phyloP scores from a whole-genome alignment of 1,284 basidiomycete species.

The Waitea zeae region DNA sequence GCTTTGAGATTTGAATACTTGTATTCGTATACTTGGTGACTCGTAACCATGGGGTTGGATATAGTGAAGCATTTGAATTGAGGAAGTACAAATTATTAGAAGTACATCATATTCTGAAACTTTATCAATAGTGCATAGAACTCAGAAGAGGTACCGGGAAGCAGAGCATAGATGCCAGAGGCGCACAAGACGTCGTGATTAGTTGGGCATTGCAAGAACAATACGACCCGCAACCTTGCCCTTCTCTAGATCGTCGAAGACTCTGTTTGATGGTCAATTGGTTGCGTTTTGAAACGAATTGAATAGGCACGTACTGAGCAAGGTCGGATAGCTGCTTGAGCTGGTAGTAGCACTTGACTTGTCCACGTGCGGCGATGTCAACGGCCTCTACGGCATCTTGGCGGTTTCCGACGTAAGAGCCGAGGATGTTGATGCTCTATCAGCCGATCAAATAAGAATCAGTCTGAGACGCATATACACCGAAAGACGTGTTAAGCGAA shows the following conservation, averaged over 20 bases:
- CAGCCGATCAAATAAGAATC: slow-evolving; percentile 9
- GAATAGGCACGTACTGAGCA: slow-evolving; percentile 20
- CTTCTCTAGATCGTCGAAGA: slow-evolving; percentile 34
- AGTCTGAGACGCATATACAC: slow-evolving; percentile 1
- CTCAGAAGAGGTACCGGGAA: no score
- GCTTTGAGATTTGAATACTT: no score
- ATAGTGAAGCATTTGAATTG: no score
- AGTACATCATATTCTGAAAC: no score
- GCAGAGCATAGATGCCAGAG: no score
- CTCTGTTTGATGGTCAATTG: slow-evolving; percentile 11
- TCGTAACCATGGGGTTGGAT: no score
- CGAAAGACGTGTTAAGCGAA: slow-evolving; percentile 3
- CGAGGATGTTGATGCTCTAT: slow-evolving; percentile 40
- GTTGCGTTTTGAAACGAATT: not conserved
- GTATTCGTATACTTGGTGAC: no score
- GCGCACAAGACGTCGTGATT: no score
- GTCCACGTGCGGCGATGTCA: slow-evolving; percentile 49
- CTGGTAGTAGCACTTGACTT: slow-evolving; percentile 41
- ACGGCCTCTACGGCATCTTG: slow-evolving; percentile 63
- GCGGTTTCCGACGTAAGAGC: slow-evolving; percentile 60
- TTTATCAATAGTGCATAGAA: no score
- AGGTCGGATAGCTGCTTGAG: slow-evolving; percentile 31
- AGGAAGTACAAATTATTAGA: no score
- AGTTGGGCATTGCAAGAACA: slow-evolving; percentile 25
- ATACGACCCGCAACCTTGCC: slow-evolving; percentile 42